Evolutionary conservation across 306 rosid genomes (phyloP).

Genomic region (Calophaca sinica): DNA sequence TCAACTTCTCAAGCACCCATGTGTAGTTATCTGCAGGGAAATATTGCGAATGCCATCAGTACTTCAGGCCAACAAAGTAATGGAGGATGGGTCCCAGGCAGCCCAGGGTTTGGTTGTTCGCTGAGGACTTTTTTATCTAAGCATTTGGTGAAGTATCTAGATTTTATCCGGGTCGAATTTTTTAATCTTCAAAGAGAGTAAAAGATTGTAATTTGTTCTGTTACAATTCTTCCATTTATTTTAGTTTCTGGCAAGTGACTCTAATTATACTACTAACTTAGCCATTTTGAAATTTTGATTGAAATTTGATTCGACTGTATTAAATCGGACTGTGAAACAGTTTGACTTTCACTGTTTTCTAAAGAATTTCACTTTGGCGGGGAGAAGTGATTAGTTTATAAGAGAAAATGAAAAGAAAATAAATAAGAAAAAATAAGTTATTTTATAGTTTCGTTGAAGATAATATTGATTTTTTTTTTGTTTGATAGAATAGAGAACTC

Average conservation of each 20-base stretch:
- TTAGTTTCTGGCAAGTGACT: conserved; percentile 15
- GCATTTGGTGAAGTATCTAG: conserved; percentile 42
- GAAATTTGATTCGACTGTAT: background rate
- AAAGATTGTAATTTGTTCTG: background rate
- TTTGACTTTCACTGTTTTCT: no score
- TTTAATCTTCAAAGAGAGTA: background rate
- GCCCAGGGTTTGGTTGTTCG: conserved; percentile 72
- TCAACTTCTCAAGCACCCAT: no score
- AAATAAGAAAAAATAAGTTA: no score
- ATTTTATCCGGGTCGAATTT: conserved; percentile 3
- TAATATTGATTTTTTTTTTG: no score
- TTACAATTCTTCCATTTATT: background rate
- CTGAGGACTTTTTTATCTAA: background rate
- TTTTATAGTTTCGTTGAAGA: no score
- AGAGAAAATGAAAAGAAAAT: no score
- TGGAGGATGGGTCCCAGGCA: conserved; percentile 81
- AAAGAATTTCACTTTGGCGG: no score
- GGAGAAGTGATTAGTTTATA: no score
- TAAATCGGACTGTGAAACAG: background rate
- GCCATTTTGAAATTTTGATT: conserved; percentile 19
- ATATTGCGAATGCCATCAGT: conserved; percentile 71
- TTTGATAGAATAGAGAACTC: no score
- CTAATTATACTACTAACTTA: conserved; percentile 18
- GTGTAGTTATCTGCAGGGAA: no score
- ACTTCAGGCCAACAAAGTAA: conserved; percentile 76